Base-by-base conservation (phyloP, 2,329 filamentous ascomycete species). In the Alternaria triticina region DNA sequence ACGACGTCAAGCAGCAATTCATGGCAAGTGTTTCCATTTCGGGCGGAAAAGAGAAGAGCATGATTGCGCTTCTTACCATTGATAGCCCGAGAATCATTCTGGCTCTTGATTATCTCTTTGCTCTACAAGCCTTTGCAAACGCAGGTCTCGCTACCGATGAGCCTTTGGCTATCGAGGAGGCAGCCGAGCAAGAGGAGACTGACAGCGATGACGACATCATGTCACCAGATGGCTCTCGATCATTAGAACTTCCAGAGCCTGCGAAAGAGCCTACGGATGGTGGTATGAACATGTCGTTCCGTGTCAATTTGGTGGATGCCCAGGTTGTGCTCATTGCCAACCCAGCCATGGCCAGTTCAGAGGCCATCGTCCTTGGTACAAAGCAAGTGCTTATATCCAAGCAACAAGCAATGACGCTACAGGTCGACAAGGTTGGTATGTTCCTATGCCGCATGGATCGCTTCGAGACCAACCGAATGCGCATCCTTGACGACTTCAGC, bases 381-480 rank as follows among this genome's bases (percentile, higher is more conserved):
- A 97, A 97, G 77, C 94, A 99, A 78, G 89, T 98, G 12, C 86
- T 98, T 2, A 86, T 98, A 11, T 97, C 95, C 2, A 92, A 97
- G 73, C 96, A 99, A 78, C 93, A 98, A 82, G 93, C 95, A 9
- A 87, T 96, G 70, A 97, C 96, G 1, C 87, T 99, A 75, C 95
- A 99, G 76, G 89, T 99, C 3, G 94, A 93, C 8, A 90, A 98
- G 75, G 88, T 98, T 57, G 96, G 96, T 71, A 99, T 99, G 96
- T 99, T 97, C 79, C 81, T 99, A 30, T 99, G 96, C 77, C 91
- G 96, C 12, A 99, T 99, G 96, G 96, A 99, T 79, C 92, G 90
- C 67, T 98, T 98, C 71, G 95, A 99, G 70, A 94, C 92, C 4
- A 94, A 91, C 44, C 89, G 93, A 40, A 86, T 99, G 50, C 90